Evolutionary conservation across 371 early-diverging fungal genomes (phyloP).

Genomic region (Mortierella sp.): DNA sequence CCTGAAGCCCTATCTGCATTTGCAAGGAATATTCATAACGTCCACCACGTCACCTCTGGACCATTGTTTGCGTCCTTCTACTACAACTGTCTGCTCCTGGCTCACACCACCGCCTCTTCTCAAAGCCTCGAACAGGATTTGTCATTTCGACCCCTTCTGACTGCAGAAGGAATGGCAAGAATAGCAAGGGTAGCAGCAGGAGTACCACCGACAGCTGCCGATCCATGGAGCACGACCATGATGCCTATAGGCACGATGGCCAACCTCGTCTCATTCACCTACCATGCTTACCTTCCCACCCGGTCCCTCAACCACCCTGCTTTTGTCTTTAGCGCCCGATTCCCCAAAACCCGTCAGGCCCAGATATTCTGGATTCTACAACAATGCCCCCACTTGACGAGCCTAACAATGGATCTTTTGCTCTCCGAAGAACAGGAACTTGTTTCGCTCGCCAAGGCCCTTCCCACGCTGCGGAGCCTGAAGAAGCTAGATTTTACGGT

Average conservation of each 20-base stretch:
- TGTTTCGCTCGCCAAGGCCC: background rate
- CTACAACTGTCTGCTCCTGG: background rate
- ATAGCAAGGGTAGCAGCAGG: background rate
- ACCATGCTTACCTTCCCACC: background rate
- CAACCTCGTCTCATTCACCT: constrained; percentile 1
- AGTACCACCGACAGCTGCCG: background rate
- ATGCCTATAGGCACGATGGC: background rate
- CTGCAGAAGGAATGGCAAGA: background rate
- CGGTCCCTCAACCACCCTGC: background rate
- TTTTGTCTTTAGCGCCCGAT: background rate
- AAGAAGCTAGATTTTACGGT: background rate
- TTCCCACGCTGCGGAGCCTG: background rate
- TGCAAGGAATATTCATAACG: background rate
- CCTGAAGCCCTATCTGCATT: background rate
- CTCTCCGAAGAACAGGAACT: background rate
- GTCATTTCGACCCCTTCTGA: background rate
- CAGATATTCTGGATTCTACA: background rate
- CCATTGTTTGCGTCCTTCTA: background rate
- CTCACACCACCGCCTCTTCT: background rate
- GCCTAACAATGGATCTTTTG: background rate
- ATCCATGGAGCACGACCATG: background rate
- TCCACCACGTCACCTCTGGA: background rate
- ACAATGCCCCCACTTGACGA: background rate
- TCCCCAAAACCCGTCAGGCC: background rate
- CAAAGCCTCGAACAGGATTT: too few relatives aligned